These are phyloP conservation scores for Fusarium nelsonii DNA, from an alignment of 2,329 filamentous ascomycete genomes.

Conservation along the genomic window DNA sequence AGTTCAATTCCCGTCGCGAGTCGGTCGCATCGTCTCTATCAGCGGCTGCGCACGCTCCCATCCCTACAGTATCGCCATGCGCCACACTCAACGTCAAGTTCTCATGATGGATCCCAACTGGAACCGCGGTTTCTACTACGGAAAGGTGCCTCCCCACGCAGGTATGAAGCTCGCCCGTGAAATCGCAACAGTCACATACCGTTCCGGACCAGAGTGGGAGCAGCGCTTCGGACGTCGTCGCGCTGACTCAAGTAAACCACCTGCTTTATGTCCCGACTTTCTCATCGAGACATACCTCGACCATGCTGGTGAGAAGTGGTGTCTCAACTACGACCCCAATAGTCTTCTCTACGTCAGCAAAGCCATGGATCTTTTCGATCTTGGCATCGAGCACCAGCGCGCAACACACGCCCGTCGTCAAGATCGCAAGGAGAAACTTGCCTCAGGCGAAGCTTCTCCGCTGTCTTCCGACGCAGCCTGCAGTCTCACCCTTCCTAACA, in stretches of 20 bases:
- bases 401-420: constrained; percentile 72
- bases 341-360: constrained; percentile 97
- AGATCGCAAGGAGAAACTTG: constrained; percentile 69
- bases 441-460: constrained; percentile 65
- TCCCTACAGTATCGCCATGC: constrained; percentile 98
- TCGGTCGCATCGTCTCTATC: constrained; percentile 86
- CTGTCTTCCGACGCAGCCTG: constrained; percentile 62
- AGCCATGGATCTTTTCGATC: constrained; percentile 98
- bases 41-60: constrained; percentile 95
- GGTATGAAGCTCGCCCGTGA: constrained; percentile 98
- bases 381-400: constrained; percentile 78
- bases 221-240: constrained; percentile 89
- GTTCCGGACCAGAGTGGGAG: constrained; percentile 97
- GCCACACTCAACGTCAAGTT: constrained; percentile 96
- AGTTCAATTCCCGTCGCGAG: constrained; percentile 82
- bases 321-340: constrained; percentile 95
- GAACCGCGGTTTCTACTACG: constrained; percentile 95
- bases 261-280: constrained; percentile 96
- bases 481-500: constrained; percentile 83
- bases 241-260: constrained; percentile 86
- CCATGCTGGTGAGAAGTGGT: constrained; percentile 98
- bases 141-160: constrained; percentile 86
- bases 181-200: constrained; percentile 97
- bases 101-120: constrained; percentile 99
- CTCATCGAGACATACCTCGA: constrained; percentile 98